phyloP scores from a whole-genome alignment of 2,329 filamentous ascomycete species.

The Penicillium psychrosexuale region DNA sequence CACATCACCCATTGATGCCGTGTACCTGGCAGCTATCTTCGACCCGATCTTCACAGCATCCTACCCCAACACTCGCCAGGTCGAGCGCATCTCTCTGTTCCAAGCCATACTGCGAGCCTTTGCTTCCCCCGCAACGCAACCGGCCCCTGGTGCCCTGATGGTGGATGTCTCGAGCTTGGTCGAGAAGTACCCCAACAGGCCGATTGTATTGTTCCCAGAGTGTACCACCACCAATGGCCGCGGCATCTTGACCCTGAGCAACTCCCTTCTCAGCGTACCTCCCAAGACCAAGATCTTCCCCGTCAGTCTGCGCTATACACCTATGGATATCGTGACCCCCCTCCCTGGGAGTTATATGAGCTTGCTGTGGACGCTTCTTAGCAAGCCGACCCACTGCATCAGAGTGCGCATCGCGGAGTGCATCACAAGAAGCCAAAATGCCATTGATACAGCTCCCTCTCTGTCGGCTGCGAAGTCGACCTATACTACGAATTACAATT shows the following conservation, averaged over 20 bases:
- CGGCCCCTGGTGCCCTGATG: constrained; percentile 50
- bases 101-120: constrained; percentile 73
- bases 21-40: constrained; percentile 95
- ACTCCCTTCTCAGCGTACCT: constrained; percentile 67
- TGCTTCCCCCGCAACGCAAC: constrained; percentile 52
- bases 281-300: constrained; percentile 77
- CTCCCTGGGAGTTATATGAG: constrained; percentile 68
- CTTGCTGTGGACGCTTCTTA: constrained; percentile 85
- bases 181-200: constrained; percentile 65
- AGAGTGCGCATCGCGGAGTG: constrained; percentile 84
- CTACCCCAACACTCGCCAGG: constrained; percentile 69
- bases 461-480: constrained; percentile 24
- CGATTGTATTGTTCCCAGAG: constrained; percentile 87
- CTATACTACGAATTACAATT: constrained; percentile 49
- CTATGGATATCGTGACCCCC: constrained; percentile 85
- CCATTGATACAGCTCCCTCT: constrained; percentile 18
- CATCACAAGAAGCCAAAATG: constrained; percentile 43
- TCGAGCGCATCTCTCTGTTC: constrained; percentile 73
- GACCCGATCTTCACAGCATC: constrained; percentile 89
- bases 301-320: constrained; percentile 83
- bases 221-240: constrained; percentile 91
- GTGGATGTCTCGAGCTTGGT: constrained; percentile 64
- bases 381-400: constrained; percentile 81
- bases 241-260: constrained; percentile 80
- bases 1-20: constrained; percentile 85